Evolutionary conservation across 108 stramenopile genomes (phyloP).

Genomic region (Cyclotella atomus): DNA sequence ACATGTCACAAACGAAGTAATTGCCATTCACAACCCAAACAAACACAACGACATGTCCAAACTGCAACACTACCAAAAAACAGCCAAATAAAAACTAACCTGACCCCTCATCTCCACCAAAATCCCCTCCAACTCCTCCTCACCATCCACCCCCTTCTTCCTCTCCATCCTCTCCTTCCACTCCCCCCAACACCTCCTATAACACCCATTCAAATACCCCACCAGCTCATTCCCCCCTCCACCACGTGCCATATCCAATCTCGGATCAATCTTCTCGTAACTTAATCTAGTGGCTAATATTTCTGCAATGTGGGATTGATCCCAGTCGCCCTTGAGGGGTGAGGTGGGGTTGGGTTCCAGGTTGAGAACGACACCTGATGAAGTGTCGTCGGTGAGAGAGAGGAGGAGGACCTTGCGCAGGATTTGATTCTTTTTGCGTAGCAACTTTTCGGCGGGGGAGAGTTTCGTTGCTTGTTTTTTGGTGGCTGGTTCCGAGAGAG

Average conservation of each 20-base stretch:
- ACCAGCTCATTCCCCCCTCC: slow-evolving; percentile 37
- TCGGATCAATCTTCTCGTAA: slow-evolving; percentile 4
- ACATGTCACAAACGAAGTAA: not conserved
- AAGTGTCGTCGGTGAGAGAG: slow-evolving; percentile 23
- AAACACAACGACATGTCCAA: no score
- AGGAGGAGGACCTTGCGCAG: slow-evolving; percentile 56
- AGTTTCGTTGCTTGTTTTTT: slow-evolving; percentile 47
- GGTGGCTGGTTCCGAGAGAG: slow-evolving; percentile 26
- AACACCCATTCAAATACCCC: slow-evolving; percentile 63
- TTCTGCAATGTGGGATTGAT: slow-evolving; percentile 60
- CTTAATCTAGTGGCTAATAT: slow-evolving; percentile 70
- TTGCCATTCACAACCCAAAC: no score
- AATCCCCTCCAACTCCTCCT: slow-evolving; percentile 59
- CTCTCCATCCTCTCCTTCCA: slow-evolving; percentile 44
- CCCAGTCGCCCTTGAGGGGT: slow-evolving; percentile 33
- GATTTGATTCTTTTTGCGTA: slow-evolving; percentile 67
- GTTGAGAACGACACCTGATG: not conserved
- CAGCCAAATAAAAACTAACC: slow-evolving; percentile 18
- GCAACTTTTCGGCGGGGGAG: slow-evolving; percentile 41
- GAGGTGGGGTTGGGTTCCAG: slow-evolving; percentile 14
- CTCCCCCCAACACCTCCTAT: slow-evolving; percentile 72
- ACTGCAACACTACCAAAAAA: no score
- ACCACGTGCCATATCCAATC: slow-evolving; percentile 35
- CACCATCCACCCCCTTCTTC: slow-evolving; percentile 20
- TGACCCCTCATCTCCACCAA: slow-evolving; percentile 63